Evolutionary conservation across 345 rosid genomes (phyloP), one percentile per base, ranked within the genome.

Genomic region (Eucalyptus sp.): DNA sequence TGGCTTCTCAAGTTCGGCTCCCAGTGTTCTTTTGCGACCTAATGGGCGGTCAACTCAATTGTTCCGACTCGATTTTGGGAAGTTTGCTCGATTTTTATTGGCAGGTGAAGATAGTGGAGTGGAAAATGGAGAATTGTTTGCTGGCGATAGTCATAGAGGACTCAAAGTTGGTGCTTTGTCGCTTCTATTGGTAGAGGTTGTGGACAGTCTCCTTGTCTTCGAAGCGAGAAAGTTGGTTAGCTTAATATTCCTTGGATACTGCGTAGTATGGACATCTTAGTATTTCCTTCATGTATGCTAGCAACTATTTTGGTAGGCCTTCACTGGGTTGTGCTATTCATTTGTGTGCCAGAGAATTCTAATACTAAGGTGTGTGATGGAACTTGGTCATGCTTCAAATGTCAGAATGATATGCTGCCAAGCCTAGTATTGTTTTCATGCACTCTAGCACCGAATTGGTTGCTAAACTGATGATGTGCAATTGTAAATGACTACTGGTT

Each of bases 191-290:
- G 62, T 6, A 20, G 1, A 56, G 29, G 62, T 24, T 56, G 29
- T 24, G 29, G 6, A 22, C 0, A 5, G 13, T 24, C 29, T 56
- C 27, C 13, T 56, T 22, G 62, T 24, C 13, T 56, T 56, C 1
- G 1, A 56, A 56, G 11, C 0, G 13, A 56, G 62, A 56, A 56
- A 24, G 62, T 56, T 60, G 66, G 14, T 60, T 15, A 50, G 52
- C 52, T 50, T 50, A 50, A 1, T 50, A 50, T 50, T 50, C 52
- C 52, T 50, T 15, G 52, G 3, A 5, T 50, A 50, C 3, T 50
- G 1, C 1, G 1, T 5, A 0, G 1, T 50, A 6, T 50, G 18
- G 18, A 15, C 8, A 60, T 3, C 66, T 60, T 27, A 27, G 31
- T 25, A 27, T 60, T 60, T 13, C 68, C 8, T 60, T 60, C 68